Evolutionary conservation across 768 basidiomycete genomes (phyloP), one percentile per base, ranked within the genome.

Genomic region (Floccularia luteovirens): DNA sequence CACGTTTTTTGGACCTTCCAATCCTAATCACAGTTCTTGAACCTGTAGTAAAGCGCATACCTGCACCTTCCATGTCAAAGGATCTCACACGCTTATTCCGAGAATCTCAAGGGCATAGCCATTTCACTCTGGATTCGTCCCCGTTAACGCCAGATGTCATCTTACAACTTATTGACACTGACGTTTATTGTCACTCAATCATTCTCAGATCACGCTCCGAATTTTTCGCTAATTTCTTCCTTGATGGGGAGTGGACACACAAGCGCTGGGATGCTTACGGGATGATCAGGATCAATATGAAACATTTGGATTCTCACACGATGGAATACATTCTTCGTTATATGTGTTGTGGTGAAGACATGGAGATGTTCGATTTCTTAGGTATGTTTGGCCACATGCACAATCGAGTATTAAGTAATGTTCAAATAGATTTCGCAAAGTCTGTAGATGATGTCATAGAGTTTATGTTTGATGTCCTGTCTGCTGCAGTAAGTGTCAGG

Each of bases 401-500:
- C 10, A 14, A 8, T 14, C 14, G 27, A 28, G 27, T 8, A 8
- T 8, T 8, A 8, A 28, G 27, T 28, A 28, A 28, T 25, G 19
- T 27, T n/a, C 31, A 37, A 31, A 12, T 51, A 85, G 85, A 83
- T 37, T 83, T 78, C 50, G 61, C 73, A 2, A 51, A 73, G 19
- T 74, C 73, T 1, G 61, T 79, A 4, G 90, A 98, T 41, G 79
- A 85, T 24, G 65, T 90, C 22, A 58, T 98, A 42, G 84, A 90
- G 45, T 89, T 92, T 48, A 74, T 91, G 62, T 90, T 96, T 45
- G 77, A 82, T 16, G 80, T 97, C 12, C 75, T 96, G 59, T 81
- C 82, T 24, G 82, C 78, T 13, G 90, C 92, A 24, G 90, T 92
- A 55, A 56, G 75, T 65, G 21, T 1, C n/a, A n/a, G n/a, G n/a